Evolutionary conservation across 768 basidiomycete species (phyloP).

Genomic region (Tricholoma saponaceum): DNA sequence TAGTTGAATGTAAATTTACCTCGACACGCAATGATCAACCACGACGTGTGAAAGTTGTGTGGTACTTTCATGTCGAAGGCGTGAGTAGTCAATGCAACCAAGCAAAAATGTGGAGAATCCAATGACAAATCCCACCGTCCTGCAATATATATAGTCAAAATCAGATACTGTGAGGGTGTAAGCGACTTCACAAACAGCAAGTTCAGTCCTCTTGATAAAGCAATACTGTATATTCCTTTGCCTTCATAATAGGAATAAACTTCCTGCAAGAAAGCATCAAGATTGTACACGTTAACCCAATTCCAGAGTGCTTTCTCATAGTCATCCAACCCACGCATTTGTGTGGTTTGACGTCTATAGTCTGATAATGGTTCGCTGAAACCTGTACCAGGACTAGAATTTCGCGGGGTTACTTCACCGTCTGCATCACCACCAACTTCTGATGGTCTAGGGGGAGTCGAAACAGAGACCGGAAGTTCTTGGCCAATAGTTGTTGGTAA

Average conservation of each 20-base stretch:
- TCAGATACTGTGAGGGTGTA: not conserved
- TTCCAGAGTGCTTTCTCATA: constrained; percentile 95
- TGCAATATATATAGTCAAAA: constrained; percentile 31
- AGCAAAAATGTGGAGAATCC: constrained; percentile 96
- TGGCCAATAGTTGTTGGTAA: constrained; percentile 30
- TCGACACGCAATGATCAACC: constrained; percentile 78
- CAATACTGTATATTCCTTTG: constrained; percentile 95
- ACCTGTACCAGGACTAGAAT: constrained; percentile 12
- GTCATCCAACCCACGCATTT: constrained; percentile 70
- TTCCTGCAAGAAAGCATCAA: constrained; percentile 93
- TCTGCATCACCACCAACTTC: constrained; percentile 46
- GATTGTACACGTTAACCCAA: constrained; percentile 98
- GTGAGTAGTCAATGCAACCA: constrained; percentile 91
- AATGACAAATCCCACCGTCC: constrained; percentile 97
- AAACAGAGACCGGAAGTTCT: constrained; percentile 32
- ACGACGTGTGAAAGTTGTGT: constrained; percentile 77
- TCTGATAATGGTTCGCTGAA: constrained; percentile 25
- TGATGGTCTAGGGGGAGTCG: constrained; percentile 62
- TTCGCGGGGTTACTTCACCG: constrained; percentile 17
- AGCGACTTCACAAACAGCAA: constrained; percentile 67
- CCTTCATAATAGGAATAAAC: constrained; percentile 96
- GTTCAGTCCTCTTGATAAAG: constrained; percentile 86
- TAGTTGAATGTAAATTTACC: constrained; percentile 42
- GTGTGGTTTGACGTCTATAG: constrained; percentile 34
- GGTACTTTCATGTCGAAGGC: constrained; percentile 62